Conservation (phyloP, 1,284 basidiomycete genomes). For the Irpex sp. region DNA sequence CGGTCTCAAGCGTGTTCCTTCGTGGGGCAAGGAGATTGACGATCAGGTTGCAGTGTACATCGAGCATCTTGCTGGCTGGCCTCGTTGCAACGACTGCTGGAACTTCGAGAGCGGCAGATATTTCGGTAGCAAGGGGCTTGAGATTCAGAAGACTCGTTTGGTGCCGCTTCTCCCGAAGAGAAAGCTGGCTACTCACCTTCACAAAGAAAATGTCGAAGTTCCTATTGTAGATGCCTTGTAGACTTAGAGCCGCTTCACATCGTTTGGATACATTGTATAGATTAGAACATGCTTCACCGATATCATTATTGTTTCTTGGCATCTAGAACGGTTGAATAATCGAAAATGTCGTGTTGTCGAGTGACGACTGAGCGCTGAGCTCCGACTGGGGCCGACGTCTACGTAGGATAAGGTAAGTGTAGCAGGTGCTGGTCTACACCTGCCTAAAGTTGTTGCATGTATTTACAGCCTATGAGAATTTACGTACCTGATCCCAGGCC, state of each 20-base stretch:
- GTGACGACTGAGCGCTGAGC: too few species aligned
- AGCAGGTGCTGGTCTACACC: too few species aligned
- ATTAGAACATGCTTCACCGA: too few species aligned
- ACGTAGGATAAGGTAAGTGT: too few species aligned
- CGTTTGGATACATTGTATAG: too few species aligned
- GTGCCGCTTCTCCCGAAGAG: constrained; percentile 10
- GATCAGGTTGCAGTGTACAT: constrained; percentile 24
- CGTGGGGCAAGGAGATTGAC: constrained; percentile 24
- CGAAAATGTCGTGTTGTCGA: neutral
- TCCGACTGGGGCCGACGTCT: too few species aligned
- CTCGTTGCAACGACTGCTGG: constrained; percentile 30
- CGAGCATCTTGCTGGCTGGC: constrained; percentile 24
- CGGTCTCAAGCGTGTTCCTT: constrained; percentile 19
- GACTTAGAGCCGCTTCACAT: neutral
- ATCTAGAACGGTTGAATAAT: neutral
- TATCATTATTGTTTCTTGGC: neutral
- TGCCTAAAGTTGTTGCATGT: too few species aligned
- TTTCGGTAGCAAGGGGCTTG: constrained; percentile 26
- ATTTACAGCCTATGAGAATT: too few species aligned
- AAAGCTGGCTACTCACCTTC: neutral
- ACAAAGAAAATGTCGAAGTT: neutral
- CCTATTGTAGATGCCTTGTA: constrained; percentile 4
- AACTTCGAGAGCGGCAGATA: constrained; percentile 31
- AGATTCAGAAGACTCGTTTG: constrained; percentile 11
- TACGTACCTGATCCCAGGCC: too few species aligned